Evolutionary conservation across 768 basidiomycete species (phyloP), one percentile per base, ranked within the genome.

Genomic region (Termitomyces sp.): DNA sequence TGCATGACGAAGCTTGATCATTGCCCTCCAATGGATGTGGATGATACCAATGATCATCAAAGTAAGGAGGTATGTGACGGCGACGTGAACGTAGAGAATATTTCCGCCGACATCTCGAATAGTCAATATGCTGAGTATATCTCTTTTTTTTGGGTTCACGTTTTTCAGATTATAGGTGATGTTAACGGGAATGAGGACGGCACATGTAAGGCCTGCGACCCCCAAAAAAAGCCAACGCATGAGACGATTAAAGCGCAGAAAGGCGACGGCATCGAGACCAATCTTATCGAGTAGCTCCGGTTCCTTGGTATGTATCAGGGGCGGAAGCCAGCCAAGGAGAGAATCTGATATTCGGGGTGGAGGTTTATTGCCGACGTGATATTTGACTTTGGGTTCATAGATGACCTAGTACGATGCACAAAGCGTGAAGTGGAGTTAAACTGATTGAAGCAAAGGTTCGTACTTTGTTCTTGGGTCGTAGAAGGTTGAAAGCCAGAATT

Each of bases 381-480:
- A 95, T 72, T 95, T 95, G 72, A 92, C 85, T 74, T 95, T 97
- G 61, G 93, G 94, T 69, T 94, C 91, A 67, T 96, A 96, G 58
- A 94, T 84, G 60, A 92, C 82, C 92, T 92, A 58, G 33, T 1
- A 48, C 20, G 3, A 38, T 24, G 28, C 8, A 56, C 22, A 1
- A 33, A 14, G 20, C 8, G 56, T 68, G 40, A 68, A 58, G 26
- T 32, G 14, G 26, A 22, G 30, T 58, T 38, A 42, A 26, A 51
- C 18, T 33, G 24, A 33, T 28, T 45, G 43, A 28, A 57, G 47
- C 36, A 42, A 56, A 16, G 46, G 43, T 14, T 65, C 70, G 40
- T 66, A 86, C 90, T 80, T 91, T 93, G 78, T 97, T 95, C 64
- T 86, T 85, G 13, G 96, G 96, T 38, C 96, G 86, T 49, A 98